phyloP scores from a whole-genome alignment of 345 rosid species.

The Salix caprea region DNA sequence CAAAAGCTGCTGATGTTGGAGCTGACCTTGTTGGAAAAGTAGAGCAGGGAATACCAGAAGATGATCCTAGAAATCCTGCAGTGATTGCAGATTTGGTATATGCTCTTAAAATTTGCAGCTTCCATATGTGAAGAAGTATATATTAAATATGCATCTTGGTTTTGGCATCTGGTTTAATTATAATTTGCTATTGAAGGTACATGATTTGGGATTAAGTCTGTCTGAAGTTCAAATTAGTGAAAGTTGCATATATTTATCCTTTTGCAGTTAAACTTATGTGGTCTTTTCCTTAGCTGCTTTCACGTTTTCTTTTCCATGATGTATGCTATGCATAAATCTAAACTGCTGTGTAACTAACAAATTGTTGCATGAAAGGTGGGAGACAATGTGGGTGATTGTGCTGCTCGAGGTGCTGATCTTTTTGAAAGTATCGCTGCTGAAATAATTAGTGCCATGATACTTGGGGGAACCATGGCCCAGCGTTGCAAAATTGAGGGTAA shows the following conservation, averaged over 20 bases:
- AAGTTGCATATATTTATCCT: not conserved
- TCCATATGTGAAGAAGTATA: not conserved
- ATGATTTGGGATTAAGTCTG: not conserved
- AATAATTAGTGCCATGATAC: slow-evolving; percentile 98
- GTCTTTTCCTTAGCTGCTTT: not conserved
- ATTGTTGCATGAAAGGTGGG: slow-evolving; percentile 57
- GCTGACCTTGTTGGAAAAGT: slow-evolving; percentile 99
- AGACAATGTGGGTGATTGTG: slow-evolving; percentile 99
- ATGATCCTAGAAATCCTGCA: slow-evolving; percentile 99
- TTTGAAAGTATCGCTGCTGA: slow-evolving; percentile 99
- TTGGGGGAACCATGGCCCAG: slow-evolving; percentile 97
- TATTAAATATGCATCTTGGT: not conserved
- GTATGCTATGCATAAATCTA: not conserved
- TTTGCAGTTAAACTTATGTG: not conserved
- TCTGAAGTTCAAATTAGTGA: not conserved
- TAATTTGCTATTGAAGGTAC: not conserved
- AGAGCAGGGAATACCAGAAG: slow-evolving; percentile 99
- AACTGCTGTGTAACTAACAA: not conserved
- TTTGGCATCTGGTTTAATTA: not conserved
- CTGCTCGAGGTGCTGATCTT: slow-evolving; percentile 99
- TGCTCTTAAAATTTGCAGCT: not conserved
- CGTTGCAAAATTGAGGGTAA: slow-evolving; percentile 87
- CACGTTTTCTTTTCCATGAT: not conserved
- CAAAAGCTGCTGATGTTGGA: slow-evolving; percentile 99
- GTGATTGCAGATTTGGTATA: slow-evolving; percentile 98